Evolutionary conservation across 352 stramenopile genomes (phyloP).

Genomic region (Pythium angustatum): DNA sequence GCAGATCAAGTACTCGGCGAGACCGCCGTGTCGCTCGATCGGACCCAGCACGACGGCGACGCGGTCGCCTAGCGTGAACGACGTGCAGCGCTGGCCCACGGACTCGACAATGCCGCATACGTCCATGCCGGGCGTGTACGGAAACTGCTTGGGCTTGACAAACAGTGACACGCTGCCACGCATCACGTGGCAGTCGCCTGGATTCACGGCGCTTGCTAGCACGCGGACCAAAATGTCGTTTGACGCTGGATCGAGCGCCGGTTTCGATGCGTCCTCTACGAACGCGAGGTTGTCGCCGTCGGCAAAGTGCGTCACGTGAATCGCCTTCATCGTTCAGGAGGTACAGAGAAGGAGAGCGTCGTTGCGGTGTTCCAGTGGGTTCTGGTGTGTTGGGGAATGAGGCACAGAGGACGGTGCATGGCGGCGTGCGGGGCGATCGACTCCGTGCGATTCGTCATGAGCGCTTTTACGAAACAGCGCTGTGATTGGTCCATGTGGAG

Average conservation of each 20-base stretch:
- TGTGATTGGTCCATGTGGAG: constrained; percentile 27
- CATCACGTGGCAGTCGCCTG: constrained; percentile 41
- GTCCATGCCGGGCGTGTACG: constrained; percentile 46
- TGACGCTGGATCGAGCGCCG: constrained; percentile 22
- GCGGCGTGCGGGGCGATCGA: too few relatives aligned
- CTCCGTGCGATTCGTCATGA: constrained; percentile 28
- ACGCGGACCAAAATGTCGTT: constrained; percentile 36
- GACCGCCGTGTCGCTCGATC: constrained; percentile 28
- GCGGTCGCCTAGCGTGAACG: constrained; percentile 38
- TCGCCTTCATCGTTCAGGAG: constrained; percentile 35
- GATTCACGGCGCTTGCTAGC: constrained; percentile 36
- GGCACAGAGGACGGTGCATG: too few relatives aligned
- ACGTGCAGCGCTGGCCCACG: constrained; percentile 29
- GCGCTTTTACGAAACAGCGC: constrained; percentile 24
- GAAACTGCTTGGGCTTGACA: constrained; percentile 40
- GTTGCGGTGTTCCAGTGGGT: too few relatives aligned
- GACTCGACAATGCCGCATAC: constrained; percentile 44
- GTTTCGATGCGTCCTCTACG: constrained; percentile 22
- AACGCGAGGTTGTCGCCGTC: constrained; percentile 35
- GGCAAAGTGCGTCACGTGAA: constrained; percentile 41
- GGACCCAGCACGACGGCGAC: constrained; percentile 33
- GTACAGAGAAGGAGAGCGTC: too few relatives aligned
- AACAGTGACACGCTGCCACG: constrained; percentile 40
- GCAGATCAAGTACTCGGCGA: constrained; percentile 41
- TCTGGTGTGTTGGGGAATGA: constrained; percentile 17